Percentiles rank a stretch among this genome's conserved stretches.
Conservation (phyloP, 2,329 filamentous ascomycete genomes). For the Chaetomiaceae sp. region DNA sequence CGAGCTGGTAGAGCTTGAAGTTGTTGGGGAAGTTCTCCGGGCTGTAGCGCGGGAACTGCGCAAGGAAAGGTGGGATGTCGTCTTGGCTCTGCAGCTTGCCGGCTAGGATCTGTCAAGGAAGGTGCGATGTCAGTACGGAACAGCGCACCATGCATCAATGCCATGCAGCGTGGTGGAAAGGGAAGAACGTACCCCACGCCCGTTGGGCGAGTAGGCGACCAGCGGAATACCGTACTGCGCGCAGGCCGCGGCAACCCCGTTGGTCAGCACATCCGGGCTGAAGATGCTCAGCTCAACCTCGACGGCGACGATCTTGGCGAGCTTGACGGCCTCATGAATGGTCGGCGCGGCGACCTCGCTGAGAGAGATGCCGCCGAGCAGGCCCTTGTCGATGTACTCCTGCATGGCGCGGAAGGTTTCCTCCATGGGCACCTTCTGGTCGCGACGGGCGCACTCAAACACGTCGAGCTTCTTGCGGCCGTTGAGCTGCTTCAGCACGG, state of each 20-base stretch:
- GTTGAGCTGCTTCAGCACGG: constrained; percentile 44
- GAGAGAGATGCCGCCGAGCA: constrained; percentile 46
- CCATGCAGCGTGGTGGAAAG: too few relatives aligned
- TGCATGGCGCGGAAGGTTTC: constrained; percentile 39
- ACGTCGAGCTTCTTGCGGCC: constrained; percentile 55
- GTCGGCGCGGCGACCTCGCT: constrained; percentile 46
- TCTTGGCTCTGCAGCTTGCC: constrained; percentile 44
- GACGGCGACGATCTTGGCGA: constrained; percentile 40
- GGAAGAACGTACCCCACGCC: constrained; percentile 38
- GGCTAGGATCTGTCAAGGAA: constrained; percentile 27
- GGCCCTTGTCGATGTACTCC: constrained; percentile 47
- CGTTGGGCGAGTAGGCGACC: constrained; percentile 55
- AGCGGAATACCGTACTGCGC: constrained; percentile 50
- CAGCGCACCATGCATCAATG: too few relatives aligned
- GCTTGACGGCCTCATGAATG: constrained; percentile 41
- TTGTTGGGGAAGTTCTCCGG: constrained; percentile 58
- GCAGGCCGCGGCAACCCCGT: constrained; percentile 45
- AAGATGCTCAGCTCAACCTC: constrained; percentile 51
- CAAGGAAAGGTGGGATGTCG: constrained; percentile 46
- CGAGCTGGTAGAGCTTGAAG: constrained; percentile 50
- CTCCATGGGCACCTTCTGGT: constrained; percentile 41
- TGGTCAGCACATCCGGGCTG: constrained; percentile 41
- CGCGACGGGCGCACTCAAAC: constrained; percentile 54
- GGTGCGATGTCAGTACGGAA: constrained; percentile 25
- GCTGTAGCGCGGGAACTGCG: constrained; percentile 52